Evolutionary conservation across 2,329 filamentous ascomycete genomes (phyloP), one percentile per base, ranked within the genome.

Genomic region (Rhytidhysteron rufulum): DNA sequence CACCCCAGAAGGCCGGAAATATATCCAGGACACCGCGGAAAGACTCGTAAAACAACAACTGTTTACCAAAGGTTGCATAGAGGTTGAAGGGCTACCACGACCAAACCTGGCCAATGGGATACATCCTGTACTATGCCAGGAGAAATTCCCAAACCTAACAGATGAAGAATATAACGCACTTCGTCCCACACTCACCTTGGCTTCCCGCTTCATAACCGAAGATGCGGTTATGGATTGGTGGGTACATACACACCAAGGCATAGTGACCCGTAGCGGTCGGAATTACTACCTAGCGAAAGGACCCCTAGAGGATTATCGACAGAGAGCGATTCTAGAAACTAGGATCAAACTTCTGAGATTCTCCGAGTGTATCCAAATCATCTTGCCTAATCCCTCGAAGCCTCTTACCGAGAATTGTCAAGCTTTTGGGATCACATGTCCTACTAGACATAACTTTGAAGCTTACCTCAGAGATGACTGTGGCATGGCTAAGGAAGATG

Each of bases 201-300:
- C 41, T 17, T 37, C 37, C 11, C n/a, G 24, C 2, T 34, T 40
- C n/a, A 15, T 43, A 15, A 22, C 33, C 7, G 29, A n/a, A 13
- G 33, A 37, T 2, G 11, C 20, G 5, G 15, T 43, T 15, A 33
- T 43, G 13, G 19, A 37, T 15, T 43, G 41, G 41, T 43, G 34
- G 33, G 21, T 41, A 4, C 38, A 43, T n/a, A 33, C 37, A 9
- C 29, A 32, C 4, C 40, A 29, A 13, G 40, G 22, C 13, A 34
- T 9, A 21, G 22, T 21, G 22, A 6, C n/a, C 13, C 24, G 18
- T 27, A 7, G 7, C 13, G 24, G 13, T 27, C 13, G 7, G 8
- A 13, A 7, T 27, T 8, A 27, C 24, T 27, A 27, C 13, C 24
- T 27, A 8, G 8, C 7, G 13, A 27, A 27, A 27, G 24, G 24